Conservation (phyloP, 164 flowering plant genomes). For the Vitis cinerea region DNA sequence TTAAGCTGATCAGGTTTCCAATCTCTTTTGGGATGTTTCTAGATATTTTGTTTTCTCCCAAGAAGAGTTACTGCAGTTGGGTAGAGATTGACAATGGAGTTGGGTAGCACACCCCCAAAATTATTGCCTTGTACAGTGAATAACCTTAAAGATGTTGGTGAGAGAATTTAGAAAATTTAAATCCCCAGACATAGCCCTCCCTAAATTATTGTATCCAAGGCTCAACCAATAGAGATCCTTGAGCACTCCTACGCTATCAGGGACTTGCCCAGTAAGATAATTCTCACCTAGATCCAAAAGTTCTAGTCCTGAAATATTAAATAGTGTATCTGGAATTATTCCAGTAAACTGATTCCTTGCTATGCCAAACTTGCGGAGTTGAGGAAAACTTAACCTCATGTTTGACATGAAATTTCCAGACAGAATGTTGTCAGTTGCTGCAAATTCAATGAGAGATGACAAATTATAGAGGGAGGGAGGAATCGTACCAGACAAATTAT, state of each 20-base stretch:
- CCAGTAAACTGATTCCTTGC: constrained; percentile 9
- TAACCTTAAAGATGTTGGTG: constrained; percentile 17
- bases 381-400: constrained; percentile 27
- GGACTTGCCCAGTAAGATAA: constrained; percentile 10
- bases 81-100: too few species aligned
- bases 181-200: constrained; percentile 6
- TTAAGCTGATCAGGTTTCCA: too few species aligned
- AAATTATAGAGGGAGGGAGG: constrained; percentile 27
- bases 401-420: constrained; percentile 19
- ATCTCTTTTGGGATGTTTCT: too few species aligned
- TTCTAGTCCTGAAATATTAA: constrained; percentile 12
- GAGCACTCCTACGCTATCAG: not conserved
- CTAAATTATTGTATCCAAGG: constrained; percentile 11
- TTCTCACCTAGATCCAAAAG: not conserved
- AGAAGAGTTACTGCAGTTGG: too few species aligned
- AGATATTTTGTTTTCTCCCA: too few species aligned
- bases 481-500: constrained; percentile 25
- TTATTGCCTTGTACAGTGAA: not conserved
- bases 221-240: not conserved
- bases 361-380: not conserved
- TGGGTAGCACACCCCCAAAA: too few species aligned
- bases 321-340: constrained; percentile 10
- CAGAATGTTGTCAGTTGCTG: not conserved
- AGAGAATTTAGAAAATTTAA: constrained; percentile 22
- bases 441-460: not conserved